Evolutionary conservation across 2,329 filamentous ascomycete genomes (phyloP).

Genomic region (Fusarium penzigii): DNA sequence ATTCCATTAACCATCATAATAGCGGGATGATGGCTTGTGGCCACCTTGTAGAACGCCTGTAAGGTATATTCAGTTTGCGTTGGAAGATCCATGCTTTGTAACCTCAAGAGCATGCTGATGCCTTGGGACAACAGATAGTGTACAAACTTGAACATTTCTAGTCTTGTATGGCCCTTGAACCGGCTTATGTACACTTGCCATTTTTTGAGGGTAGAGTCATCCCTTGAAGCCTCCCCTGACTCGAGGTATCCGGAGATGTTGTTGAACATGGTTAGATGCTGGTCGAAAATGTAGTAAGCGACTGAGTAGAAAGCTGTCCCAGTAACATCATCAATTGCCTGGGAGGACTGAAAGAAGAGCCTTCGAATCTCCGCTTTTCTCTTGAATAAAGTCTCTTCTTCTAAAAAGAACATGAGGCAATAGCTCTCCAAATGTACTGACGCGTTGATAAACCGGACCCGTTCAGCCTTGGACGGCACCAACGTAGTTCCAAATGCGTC

Average conservation of each 20-base stretch:
- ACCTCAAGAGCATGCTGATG: not conserved
- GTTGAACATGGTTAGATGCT: not conserved
- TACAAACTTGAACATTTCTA: not conserved
- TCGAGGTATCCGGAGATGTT: not conserved
- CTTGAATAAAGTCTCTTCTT: not conserved
- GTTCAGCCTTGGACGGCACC: not conserved
- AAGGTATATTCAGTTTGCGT: not conserved
- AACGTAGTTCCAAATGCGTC: not conserved
- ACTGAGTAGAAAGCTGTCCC: not conserved
- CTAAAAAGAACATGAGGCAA: not conserved
- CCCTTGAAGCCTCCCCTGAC: not conserved
- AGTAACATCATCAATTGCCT: too few relatives aligned
- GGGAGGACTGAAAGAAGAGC: not conserved
- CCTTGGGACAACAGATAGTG: conserved; percentile 2
- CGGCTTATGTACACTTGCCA: not conserved
- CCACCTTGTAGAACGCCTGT: not conserved
- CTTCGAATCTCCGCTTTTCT: not conserved
- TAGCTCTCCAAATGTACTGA: not conserved
- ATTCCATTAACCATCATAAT: not conserved
- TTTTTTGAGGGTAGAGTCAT: not conserved
- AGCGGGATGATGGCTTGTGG: not conserved
- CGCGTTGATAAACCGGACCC: not conserved
- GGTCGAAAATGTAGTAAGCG: conserved; percentile 1
- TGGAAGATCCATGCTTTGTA: not conserved
- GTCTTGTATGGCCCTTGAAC: not conserved